phyloP scores from a whole-genome alignment of 2,329 filamentous ascomycete species.

The Claviceps citrina region DNA sequence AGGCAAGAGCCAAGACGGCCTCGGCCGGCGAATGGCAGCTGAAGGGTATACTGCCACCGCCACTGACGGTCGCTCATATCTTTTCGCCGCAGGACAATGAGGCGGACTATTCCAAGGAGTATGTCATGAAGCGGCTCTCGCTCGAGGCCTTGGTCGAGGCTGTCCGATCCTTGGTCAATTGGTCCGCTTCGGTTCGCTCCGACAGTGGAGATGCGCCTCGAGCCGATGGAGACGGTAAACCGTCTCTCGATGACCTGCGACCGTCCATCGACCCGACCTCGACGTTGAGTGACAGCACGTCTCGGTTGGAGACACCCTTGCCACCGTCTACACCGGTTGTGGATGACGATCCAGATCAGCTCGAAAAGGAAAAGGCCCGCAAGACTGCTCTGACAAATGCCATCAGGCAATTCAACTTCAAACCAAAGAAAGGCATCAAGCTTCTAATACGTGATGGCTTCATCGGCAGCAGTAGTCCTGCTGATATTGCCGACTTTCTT shows the following conservation, averaged over 20 bases:
- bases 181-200: conserved; percentile 54
- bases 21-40: conserved; percentile 67
- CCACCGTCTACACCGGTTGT: conserved; percentile 50
- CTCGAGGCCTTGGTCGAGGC: conserved; percentile 81
- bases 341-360: conserved; percentile 81
- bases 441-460: conserved; percentile 71
- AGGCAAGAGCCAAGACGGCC: conserved; percentile 49
- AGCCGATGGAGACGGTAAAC: conserved; percentile 21
- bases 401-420: conserved; percentile 90
- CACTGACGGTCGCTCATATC: conserved; percentile 67
- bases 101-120: conserved; percentile 69
- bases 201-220: conserved; percentile 28
- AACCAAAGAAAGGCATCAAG: conserved; percentile 88
- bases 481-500: conserved; percentile 75
- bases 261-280: conserved; percentile 56
- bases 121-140: conserved; percentile 77
- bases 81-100: conserved; percentile 43
- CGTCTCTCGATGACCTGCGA: conserved; percentile 33
- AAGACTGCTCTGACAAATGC: conserved; percentile 87
- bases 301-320: conserved; percentile 42
- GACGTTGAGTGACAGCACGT: conserved; percentile 41
- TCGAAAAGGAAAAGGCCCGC: conserved; percentile 87
- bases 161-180: conserved; percentile 77
- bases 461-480: conserved; percentile 60
- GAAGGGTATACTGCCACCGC: conserved; percentile 70